Conservation (phyloP, 768 basidiomycete genomes). For the Termitomyces sp. region DNA sequence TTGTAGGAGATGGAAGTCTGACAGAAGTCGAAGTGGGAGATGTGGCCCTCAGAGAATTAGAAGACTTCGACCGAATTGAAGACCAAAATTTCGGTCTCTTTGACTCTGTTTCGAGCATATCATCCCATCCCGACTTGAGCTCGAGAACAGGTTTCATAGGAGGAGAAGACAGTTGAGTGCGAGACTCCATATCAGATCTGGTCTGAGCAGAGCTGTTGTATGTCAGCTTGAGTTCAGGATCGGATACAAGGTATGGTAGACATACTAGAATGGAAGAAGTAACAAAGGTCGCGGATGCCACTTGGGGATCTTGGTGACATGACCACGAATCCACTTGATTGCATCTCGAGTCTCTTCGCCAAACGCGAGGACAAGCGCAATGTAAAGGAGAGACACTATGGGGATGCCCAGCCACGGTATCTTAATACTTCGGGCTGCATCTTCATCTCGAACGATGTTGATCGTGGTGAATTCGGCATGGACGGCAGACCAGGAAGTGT, state of each 20-base stretch:
- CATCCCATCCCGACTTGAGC: slow-evolving; percentile 48
- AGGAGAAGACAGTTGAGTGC: slow-evolving; percentile 18
- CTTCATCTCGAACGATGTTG: slow-evolving; percentile 20
- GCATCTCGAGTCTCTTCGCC: slow-evolving; percentile 36
- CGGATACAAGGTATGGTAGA: neutral
- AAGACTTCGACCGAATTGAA: slow-evolving; percentile 15
- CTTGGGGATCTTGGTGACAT: neutral
- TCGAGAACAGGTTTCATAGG: slow-evolving; percentile 24
- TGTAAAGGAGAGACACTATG: slow-evolving; percentile 31
- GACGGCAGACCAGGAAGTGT: slow-evolving; percentile 41
- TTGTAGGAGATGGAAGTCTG: slow-evolving; percentile 19
- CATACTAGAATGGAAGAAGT: slow-evolving; percentile 21
- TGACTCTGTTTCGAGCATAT: slow-evolving; percentile 29
- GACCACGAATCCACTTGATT: slow-evolving; percentile 26
- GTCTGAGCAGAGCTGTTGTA: slow-evolving; percentile 5
- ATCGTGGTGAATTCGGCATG: slow-evolving; percentile 38
- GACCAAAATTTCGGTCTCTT: slow-evolving; percentile 22
- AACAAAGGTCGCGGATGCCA: slow-evolving; percentile 9
- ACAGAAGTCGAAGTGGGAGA: slow-evolving; percentile 14
- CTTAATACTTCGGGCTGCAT: slow-evolving; percentile 22
- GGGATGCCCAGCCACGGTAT: slow-evolving; percentile 38
- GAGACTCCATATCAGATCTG: slow-evolving; percentile 9
- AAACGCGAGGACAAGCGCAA: slow-evolving; percentile 28
- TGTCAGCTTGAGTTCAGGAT: neutral
- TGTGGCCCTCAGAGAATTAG: slow-evolving; percentile 14